A percentile compares a stretch with the other conserved stretches of the same genome.
These are phyloP conservation scores for Pleurotus tuber-regium DNA, from an alignment of 768 basidiomycete species.

Conservation along the genomic window DNA sequence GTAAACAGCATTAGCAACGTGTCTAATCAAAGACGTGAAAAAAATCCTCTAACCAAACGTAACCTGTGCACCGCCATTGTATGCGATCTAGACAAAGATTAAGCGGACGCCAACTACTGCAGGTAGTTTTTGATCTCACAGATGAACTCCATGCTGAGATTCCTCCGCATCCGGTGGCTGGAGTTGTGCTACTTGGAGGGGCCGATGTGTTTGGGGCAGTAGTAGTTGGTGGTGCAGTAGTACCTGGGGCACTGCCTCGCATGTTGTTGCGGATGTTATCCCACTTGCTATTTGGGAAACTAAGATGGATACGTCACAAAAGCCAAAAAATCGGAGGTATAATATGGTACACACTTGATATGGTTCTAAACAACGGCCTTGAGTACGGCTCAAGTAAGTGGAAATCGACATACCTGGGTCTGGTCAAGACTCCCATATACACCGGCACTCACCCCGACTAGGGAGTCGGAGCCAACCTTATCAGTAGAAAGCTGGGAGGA, in stretches of 20 bases:
- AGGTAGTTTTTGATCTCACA: constrained; percentile 22
- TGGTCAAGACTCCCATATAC: constrained; percentile 55
- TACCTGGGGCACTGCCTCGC: constrained; percentile 31
- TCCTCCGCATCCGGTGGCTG: constrained; percentile 36
- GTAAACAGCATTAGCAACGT: constrained; percentile 3
- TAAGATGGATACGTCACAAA: constrained; percentile 22
- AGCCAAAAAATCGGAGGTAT: background rate
- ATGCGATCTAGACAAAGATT: constrained; percentile 31
- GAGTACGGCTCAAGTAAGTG: background rate
- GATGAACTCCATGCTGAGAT: constrained; percentile 47
- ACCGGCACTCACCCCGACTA: constrained; percentile 47
- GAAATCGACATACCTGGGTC: constrained; percentile 29
- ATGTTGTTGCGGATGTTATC: constrained; percentile 69
- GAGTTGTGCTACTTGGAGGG: constrained; percentile 20
- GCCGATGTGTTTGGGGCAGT: constrained; percentile 12
- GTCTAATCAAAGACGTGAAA: background rate
- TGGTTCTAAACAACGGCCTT: constrained; percentile 43
- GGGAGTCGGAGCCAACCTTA: constrained; percentile 54
- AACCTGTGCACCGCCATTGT: constrained; percentile 42
- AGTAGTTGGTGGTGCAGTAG: constrained; percentile 21
- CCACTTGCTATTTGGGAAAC: constrained; percentile 69
- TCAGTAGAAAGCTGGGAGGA: constrained; percentile 50
- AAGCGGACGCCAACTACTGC: background rate
- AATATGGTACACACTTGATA: constrained; percentile 39
- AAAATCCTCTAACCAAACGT: constrained; percentile 38